Base-by-base conservation (phyloP, 208 protist genomes). In the Trichomonas vaginalis region DNA sequence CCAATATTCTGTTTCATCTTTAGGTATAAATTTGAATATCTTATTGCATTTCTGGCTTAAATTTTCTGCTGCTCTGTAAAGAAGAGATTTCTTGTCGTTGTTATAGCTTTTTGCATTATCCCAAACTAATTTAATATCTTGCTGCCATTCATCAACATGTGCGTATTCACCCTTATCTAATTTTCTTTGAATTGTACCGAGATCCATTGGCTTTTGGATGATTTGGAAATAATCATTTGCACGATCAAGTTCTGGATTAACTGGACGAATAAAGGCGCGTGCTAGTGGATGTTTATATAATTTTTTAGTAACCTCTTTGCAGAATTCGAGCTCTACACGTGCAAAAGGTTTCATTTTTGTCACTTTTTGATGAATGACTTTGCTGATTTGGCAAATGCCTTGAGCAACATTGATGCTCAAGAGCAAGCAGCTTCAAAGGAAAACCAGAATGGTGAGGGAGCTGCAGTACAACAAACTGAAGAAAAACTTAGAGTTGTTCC, bases 151-250 rank as follows among this genome's bases (percentile, higher is more conserved):
- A 35, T n/a, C 1, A 39, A 45, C 42, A 32, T 92, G 23, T 35
- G 39, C 17, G 37, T 92, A 92, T 35, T 39, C 45, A 39, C 46
- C 46, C 14, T 92, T 92, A n/a, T 92, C 86, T 0, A 92, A 21
- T 40, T 92, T 48, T 4, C 21, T n/a, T 32, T 92, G 48, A 39
- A 92, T 92, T 92, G 86, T 92, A 42, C 86, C 86, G 35, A 92
- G 86, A 45, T 92, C 86, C 86, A 92, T 92, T 39, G 86, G 86
- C 12, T 51, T 42, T 39, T 27, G 15, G 27, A 92, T 92, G 15
- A 40, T 92, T 51, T 92, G 86, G 27, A 92, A 92, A 92, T 92
- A 92, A 92, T 92, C 45, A 9, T 42, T 42, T 12, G 86, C 86
- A 35, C 45, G 23, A 39, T 92, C 86, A 9, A 92, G 27, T 92